A percentile compares a stretch with the other conserved stretches of the same genome.
phyloP scores from a whole-genome alignment of 257 asterid genomes.

The Nicotiana tabacum region DNA sequence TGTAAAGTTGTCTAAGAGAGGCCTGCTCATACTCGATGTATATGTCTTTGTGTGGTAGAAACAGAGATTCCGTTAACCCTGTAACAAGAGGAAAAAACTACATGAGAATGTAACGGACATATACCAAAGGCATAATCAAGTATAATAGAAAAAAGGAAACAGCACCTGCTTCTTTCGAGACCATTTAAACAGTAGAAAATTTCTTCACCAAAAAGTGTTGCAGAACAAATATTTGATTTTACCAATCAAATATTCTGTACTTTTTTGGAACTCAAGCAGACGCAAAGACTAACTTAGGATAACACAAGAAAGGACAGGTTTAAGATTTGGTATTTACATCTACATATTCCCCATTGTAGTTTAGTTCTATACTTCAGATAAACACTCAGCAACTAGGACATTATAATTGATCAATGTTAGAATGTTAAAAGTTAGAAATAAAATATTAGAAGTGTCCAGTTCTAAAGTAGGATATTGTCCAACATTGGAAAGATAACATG shows the following conservation, averaged over 20 bases:
- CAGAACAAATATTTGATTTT: not conserved
- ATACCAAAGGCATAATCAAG: not conserved
- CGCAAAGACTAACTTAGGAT: not conserved
- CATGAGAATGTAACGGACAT: not conserved
- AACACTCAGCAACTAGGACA: not conserved
- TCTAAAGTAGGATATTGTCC: not conserved
- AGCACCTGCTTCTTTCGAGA: not conserved
- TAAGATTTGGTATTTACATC: not conserved
- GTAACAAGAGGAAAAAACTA: conserved; percentile 25
- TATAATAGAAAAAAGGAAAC: not conserved
- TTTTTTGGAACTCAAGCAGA: not conserved
- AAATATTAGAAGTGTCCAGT: not conserved
- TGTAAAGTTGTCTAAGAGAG: conserved; percentile 87
- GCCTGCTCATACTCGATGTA: conserved; percentile 94
- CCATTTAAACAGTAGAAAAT: not conserved
- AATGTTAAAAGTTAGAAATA: not conserved
- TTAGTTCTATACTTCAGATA: not conserved
- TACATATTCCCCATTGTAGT: not conserved
- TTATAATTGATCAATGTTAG: not conserved
- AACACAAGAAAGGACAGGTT: not conserved
- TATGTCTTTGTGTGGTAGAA: conserved; percentile 82
- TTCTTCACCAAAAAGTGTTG: not conserved
- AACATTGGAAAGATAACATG: not conserved
- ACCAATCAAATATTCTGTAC: not conserved
- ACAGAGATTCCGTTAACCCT: conserved; percentile 93